A percentile compares a stretch with the other conserved stretches of the same genome.
phyloP scores from a whole-genome alignment of 2,329 filamentous ascomycete species.

The Aureobasidium lini region DNA sequence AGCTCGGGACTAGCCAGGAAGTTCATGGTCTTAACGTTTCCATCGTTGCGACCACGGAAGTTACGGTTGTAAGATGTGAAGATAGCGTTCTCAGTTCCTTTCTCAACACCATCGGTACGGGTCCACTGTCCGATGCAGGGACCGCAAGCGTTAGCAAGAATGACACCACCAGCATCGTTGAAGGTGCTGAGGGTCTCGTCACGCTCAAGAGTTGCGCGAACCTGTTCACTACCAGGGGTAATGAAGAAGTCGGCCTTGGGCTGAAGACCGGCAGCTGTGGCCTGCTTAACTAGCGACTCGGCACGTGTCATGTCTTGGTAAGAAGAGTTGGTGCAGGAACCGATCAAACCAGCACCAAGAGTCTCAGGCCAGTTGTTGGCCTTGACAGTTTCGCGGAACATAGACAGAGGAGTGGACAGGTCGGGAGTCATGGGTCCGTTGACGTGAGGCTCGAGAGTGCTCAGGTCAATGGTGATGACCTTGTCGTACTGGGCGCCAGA shows the following conservation, averaged over 20 bases:
- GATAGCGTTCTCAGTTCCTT: constrained; percentile 87
- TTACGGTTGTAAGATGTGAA: constrained; percentile 98
- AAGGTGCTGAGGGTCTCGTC: constrained; percentile 84
- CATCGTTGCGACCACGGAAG: constrained; percentile 94
- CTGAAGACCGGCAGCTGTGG: constrained; percentile 78
- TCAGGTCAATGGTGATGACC: constrained; percentile 83
- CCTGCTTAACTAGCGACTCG: constrained; percentile 87
- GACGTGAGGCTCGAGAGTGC: constrained; percentile 85
- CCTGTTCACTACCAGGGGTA: constrained; percentile 93
- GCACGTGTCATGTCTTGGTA: constrained; percentile 98
- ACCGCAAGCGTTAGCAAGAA: constrained; percentile 89
- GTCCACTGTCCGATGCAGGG: constrained; percentile 92
- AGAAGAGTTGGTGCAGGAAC: constrained; percentile 97
- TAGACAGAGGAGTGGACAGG: constrained; percentile 82
- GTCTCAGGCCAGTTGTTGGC: constrained; percentile 84
- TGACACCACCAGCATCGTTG: constrained; percentile 73
- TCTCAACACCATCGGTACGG: constrained; percentile 74
- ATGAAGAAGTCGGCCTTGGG: constrained; percentile 91
- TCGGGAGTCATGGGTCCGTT: constrained; percentile 97
- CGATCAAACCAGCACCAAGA: constrained; percentile 88
- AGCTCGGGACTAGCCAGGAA: constrained; percentile 95
- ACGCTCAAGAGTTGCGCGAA: constrained; percentile 84
- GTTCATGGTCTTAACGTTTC: constrained; percentile 96
- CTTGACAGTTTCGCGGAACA: constrained; percentile 78
- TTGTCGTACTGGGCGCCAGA: constrained; percentile 80